These are phyloP conservation scores for Porphyra umbilicalis DNA, from an alignment of 31 red algal genomes.

Conservation along the genomic window DNA sequence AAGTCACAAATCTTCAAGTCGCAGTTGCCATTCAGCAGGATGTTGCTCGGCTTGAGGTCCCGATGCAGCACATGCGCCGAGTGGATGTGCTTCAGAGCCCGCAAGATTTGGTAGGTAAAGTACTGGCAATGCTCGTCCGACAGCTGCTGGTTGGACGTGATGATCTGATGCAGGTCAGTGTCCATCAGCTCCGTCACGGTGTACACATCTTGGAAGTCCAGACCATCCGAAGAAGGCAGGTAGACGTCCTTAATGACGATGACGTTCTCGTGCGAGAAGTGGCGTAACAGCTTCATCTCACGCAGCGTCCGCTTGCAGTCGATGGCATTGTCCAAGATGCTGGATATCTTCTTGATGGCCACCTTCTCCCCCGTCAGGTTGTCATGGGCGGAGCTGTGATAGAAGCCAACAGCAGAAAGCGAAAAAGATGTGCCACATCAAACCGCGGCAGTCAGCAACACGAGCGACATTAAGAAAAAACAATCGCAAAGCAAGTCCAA, in stretches of 20 bases:
- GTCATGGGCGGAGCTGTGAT: constrained; percentile 17
- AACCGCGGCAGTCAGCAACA: no score
- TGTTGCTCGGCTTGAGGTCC: constrained; percentile 86
- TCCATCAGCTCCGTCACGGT: constrained; percentile 83
- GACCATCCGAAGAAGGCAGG: constrained; percentile 37
- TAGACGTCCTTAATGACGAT: constrained; percentile 74
- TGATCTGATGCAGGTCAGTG: constrained; percentile 91
- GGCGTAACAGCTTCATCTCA: constrained; percentile 75
- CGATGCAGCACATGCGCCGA: constrained; percentile 81
- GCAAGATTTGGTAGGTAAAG: constrained; percentile 79
- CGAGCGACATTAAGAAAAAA: not conserved
- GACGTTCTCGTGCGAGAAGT: constrained; percentile 82
- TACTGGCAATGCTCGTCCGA: constrained; percentile 64
- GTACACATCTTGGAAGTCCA: constrained; percentile 83
- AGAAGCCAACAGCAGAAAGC: not conserved
- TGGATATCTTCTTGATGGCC: constrained; percentile 86
- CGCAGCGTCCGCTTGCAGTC: constrained; percentile 75
- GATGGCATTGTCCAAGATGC: constrained; percentile 56
- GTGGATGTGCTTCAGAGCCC: constrained; percentile 82
- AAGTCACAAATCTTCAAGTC: constrained; percentile 90
- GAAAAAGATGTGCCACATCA: not conserved
- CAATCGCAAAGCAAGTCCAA: not conserved
- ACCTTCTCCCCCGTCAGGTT: constrained; percentile 40
- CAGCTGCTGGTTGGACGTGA: constrained; percentile 60
- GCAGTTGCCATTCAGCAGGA: constrained; percentile 72